phyloP scores from a whole-genome alignment of 2,329 filamentous ascomycete genomes.

The Pseudocercospora musae region DNA sequence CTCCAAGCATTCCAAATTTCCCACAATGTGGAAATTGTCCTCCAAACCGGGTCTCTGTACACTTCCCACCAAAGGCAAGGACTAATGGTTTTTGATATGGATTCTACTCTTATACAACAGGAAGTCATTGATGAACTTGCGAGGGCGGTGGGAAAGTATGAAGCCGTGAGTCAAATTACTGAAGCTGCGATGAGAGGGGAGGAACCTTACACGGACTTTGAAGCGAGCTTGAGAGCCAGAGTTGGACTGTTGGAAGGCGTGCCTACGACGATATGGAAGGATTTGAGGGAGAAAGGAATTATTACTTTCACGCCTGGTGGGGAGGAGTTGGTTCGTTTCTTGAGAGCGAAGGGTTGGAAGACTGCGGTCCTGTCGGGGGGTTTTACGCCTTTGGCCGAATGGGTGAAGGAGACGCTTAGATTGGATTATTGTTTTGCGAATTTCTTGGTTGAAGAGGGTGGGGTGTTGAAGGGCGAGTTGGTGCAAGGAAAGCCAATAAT shows the following conservation, averaged over 20 bases:
- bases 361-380: slow-evolving; percentile 90
- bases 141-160: slow-evolving; percentile 64
- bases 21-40: slow-evolving; percentile 18
- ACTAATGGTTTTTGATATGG: slow-evolving; percentile 96
- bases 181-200: slow-evolving; percentile 94
- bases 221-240: slow-evolving; percentile 74
- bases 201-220: slow-evolving; percentile 68
- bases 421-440: slow-evolving; percentile 90
- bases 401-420: slow-evolving; percentile 76
- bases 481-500: slow-evolving; percentile 68
- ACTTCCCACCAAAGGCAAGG: slow-evolving; percentile 42
- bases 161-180: slow-evolving; percentile 82
- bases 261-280: slow-evolving; percentile 65
- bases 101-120: slow-evolving; percentile 93
- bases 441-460: slow-evolving; percentile 59
- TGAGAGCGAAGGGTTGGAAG: slow-evolving; percentile 78
- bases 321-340: slow-evolving; percentile 65
- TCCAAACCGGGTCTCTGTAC: slow-evolving; percentile 25
- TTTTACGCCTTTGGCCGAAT: slow-evolving; percentile 82
- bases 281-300: slow-evolving; percentile 59
- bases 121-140: slow-evolving; percentile 97
- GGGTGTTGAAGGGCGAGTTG: slow-evolving; percentile 68
- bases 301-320: slow-evolving; percentile 83
- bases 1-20: slow-evolving; percentile 5
- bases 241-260: slow-evolving; percentile 79